These are phyloP conservation scores for Thamnidium elegans DNA, from an alignment of 192 early-diverging fungal species.

Conservation along the genomic window DNA sequence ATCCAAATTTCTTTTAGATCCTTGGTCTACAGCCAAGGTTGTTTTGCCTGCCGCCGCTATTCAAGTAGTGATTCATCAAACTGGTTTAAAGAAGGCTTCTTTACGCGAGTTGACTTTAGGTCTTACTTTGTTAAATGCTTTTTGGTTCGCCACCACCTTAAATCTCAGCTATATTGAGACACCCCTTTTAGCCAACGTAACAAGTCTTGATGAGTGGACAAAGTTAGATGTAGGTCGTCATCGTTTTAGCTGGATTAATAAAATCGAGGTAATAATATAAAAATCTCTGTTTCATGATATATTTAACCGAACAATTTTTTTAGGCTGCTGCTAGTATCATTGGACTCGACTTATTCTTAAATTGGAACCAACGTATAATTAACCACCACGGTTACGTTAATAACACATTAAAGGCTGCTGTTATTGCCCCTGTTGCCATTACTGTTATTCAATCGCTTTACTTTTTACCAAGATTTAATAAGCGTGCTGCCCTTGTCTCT, in stretches of 20 bases:
- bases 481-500: background rate
- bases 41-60: slow-evolving; percentile 16
- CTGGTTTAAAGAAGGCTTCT: slow-evolving; percentile 10
- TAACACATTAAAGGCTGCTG: slow-evolving; percentile 9
- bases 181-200: slow-evolving; percentile 10
- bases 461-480: slow-evolving; percentile 16
- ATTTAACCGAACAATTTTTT: too few relatives aligned
- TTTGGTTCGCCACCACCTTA: slow-evolving; percentile 30
- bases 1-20: slow-evolving; percentile 23
- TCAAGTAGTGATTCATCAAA: slow-evolving; percentile 21
- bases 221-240: slow-evolving; percentile 20
- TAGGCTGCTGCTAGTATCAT: slow-evolving; percentile 20
- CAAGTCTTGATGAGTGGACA: slow-evolving; percentile 13
- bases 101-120: slow-evolving; percentile 24
- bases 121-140: slow-evolving; percentile 21
- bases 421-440: slow-evolving; percentile 14
- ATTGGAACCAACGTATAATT: slow-evolving; percentile 25
- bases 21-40: slow-evolving; percentile 26
- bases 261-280: slow-evolving; percentile 27
- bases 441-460: slow-evolving; percentile 9
- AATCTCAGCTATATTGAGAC: slow-evolving; percentile 26
- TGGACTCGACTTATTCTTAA: slow-evolving; percentile 24
- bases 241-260: slow-evolving; percentile 28
- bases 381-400: slow-evolving; percentile 23
- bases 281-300: too few relatives aligned